phyloP scores from a whole-genome alignment of 2,329 filamentous ascomycete genomes.

The Sporothrix curviconia region DNA sequence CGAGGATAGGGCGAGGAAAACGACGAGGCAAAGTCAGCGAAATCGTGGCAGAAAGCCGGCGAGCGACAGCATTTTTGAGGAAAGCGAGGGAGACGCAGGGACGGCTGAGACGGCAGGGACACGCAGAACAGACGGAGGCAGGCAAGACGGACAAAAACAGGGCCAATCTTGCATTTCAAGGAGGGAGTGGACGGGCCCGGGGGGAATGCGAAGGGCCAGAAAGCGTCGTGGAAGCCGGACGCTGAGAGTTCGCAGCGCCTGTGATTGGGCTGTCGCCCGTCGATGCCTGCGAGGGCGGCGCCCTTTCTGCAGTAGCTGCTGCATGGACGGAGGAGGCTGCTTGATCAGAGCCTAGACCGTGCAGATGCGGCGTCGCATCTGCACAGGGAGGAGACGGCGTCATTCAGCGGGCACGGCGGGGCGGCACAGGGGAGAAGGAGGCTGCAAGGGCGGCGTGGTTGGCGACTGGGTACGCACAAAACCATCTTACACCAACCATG shows the following conservation, averaged over 20 bases:
- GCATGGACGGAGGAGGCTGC: not conserved
- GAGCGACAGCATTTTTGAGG: too few species aligned
- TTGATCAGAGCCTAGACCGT: not conserved
- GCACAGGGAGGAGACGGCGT: not conserved
- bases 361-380: constrained; percentile 2
- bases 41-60: too few species aligned
- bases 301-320: not conserved
- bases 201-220: constrained; percentile 6
- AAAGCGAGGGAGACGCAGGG: too few species aligned
- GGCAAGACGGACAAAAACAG: too few species aligned
- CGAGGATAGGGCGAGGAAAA: not conserved
- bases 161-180: too few species aligned
- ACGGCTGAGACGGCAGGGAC: too few species aligned
- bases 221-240: not conserved
- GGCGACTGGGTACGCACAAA: too few species aligned
- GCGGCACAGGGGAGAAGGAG: not conserved
- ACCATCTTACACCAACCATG: too few species aligned
- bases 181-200: not conserved
- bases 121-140: too few species aligned
- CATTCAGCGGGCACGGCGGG: constrained; percentile 6
- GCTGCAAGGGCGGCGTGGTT: too few species aligned
- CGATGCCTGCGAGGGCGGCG: not conserved
- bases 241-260: not conserved
- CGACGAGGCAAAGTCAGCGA: too few species aligned
- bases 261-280: not conserved